Percentiles rank a stretch among this genome's conserved stretches.
These are phyloP conservation scores for Epichloe hybrida DNA, from an alignment of 2,329 filamentous ascomycete genomes.

Conservation along the genomic window DNA sequence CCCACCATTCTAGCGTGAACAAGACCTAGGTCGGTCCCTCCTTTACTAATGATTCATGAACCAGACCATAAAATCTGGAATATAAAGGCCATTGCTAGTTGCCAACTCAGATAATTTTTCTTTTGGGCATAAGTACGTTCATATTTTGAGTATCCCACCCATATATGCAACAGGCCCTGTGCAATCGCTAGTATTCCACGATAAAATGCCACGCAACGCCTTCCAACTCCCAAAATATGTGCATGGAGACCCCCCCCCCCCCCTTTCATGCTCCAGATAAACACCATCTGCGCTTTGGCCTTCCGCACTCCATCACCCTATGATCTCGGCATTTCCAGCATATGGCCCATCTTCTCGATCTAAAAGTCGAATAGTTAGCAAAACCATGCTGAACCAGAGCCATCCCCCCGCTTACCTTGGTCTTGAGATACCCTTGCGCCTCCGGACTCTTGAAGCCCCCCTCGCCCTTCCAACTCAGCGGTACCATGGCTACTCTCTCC, in stretches of 20 bases:
- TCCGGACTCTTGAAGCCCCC: slow-evolving; percentile 77
- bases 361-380: slow-evolving; percentile 21
- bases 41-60: too few relatives aligned
- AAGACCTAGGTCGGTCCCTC: too few relatives aligned
- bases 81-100: too few relatives aligned
- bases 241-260: not conserved
- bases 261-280: not conserved
- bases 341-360: slow-evolving; percentile 83
- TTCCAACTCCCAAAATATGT: slow-evolving; percentile 1
- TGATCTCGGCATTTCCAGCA: slow-evolving; percentile 43
- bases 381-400: not conserved
- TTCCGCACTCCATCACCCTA: not conserved
- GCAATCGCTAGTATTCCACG: not conserved
- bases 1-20: too few relatives aligned
- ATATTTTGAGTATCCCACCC: too few relatives aligned
- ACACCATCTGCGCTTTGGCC: not conserved
- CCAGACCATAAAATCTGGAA: too few relatives aligned
- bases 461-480: slow-evolving; percentile 81
- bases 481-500: slow-evolving; percentile 92
- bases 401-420: slow-evolving; percentile 53
- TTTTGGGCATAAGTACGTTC: too few relatives aligned
- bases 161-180: not conserved
- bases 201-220: not conserved
- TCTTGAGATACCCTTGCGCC: slow-evolving; percentile 86
- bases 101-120: not conserved